A percentile compares a stretch with the other conserved stretches of the same genome.
phyloP scores from a whole-genome alignment of 768 basidiomycete genomes.

The Clavulina sp. region DNA sequence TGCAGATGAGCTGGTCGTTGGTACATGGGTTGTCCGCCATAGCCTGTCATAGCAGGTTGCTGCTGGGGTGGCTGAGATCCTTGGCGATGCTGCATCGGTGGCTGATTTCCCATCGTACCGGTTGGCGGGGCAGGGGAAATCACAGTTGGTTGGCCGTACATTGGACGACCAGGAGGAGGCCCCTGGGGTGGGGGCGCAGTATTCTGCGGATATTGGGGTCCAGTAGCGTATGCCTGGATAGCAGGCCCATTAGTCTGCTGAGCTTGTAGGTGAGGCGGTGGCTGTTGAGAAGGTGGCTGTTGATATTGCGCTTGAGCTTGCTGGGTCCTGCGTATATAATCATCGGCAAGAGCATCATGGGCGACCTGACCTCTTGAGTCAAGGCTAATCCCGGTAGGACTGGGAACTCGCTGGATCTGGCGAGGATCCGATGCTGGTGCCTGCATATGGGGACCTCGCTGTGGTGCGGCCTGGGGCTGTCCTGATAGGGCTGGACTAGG shows the following conservation, averaged over 20 bases:
- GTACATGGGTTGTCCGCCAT: too few species aligned
- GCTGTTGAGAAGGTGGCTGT: conserved; percentile 5
- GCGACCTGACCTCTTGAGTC: conserved; percentile 67
- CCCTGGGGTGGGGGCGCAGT: not conserved
- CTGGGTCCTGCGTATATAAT: too few species aligned
- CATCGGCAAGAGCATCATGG: conserved; percentile 59
- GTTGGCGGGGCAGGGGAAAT: too few species aligned
- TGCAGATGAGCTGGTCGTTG: not conserved
- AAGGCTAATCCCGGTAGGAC: conserved; percentile 67
- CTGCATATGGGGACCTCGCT: conserved; percentile 15
- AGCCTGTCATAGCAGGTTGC: too few species aligned
- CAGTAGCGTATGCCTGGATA: not conserved
- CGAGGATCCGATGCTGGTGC: conserved; percentile 16
- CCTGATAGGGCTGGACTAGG: conserved; percentile 31
- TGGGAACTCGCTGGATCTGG: conserved; percentile 33
- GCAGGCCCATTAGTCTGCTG: too few species aligned
- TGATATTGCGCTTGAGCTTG: conserved; percentile 3
- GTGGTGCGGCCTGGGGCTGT: conserved; percentile 14
- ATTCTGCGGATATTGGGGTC: not conserved
- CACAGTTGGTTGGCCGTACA: too few species aligned
- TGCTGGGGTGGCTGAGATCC: not conserved
- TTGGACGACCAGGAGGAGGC: not conserved
- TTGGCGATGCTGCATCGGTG: too few species aligned
- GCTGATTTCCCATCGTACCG: too few species aligned
- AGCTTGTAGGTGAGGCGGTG: not conserved